Conservation (phyloP, 129 eudicot genomes). For the Lonicera japonica region DNA sequence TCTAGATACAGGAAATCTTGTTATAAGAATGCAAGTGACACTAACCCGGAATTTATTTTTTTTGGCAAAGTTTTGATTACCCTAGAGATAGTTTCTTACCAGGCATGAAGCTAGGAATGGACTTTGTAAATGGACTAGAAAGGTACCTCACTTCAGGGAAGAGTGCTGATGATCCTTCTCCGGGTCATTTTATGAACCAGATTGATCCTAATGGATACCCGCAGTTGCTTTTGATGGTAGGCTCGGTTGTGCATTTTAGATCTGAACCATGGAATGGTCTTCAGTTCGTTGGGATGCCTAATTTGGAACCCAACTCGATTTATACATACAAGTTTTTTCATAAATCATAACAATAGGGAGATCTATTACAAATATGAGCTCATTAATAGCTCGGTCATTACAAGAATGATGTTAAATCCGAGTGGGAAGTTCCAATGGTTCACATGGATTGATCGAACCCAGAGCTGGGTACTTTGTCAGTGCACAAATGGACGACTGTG, state of each 20-base stretch:
- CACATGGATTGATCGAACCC: constrained; percentile 24
- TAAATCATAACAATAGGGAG: constrained; percentile 15
- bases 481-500: constrained; percentile 26
- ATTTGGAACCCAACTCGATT: constrained; percentile 13
- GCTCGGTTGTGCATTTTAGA: background rate
- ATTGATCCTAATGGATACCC: constrained; percentile 8
- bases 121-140: background rate
- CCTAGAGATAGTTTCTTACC: constrained; percentile 27
- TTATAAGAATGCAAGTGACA: background rate
- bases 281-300: constrained; percentile 9
- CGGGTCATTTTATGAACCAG: constrained; percentile 14
- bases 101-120: constrained; percentile 19
- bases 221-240: constrained; percentile 1
- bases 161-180: constrained; percentile 27
- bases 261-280: constrained; percentile 31
- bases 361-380: constrained; percentile 21
- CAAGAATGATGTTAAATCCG: constrained; percentile 19
- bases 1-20: constrained; percentile 36
- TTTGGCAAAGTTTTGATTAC: constrained; percentile 36
- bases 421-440: constrained; percentile 16
- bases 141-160: constrained; percentile 21
- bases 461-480: constrained; percentile 18
- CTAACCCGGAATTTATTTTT: background rate
- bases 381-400: constrained; percentile 15
- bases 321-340: constrained; percentile 17